Conservation (phyloP, 179 eudicot genomes). For the Gypsophila paniculata region DNA sequence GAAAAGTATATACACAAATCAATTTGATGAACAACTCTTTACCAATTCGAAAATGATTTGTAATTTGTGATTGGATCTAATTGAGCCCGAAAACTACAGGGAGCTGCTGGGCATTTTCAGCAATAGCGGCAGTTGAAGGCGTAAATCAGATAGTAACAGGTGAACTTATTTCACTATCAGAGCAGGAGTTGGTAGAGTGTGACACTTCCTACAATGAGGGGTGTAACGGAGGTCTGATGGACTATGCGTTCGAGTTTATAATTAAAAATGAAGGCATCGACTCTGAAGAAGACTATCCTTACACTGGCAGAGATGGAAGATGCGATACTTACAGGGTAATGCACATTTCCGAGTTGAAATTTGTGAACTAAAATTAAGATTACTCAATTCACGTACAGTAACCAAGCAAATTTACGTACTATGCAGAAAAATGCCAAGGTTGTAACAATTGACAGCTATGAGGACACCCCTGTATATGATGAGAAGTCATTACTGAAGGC, state of each 20-base stretch:
- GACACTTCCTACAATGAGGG: slow-evolving; percentile 34
- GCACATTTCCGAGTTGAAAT: neutral
- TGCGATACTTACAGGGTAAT: slow-evolving; percentile 58
- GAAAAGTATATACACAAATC: too few species aligned
- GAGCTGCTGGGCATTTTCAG: slow-evolving; percentile 93
- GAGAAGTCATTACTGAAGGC: slow-evolving; percentile 47
- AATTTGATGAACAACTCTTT: too few species aligned
- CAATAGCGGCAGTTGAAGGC: slow-evolving; percentile 78
- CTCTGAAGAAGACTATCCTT: slow-evolving; percentile 70
- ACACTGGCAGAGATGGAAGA: slow-evolving; percentile 46
- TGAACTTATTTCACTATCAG: slow-evolving; percentile 55
- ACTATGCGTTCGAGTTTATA: slow-evolving; percentile 69
- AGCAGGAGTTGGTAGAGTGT: slow-evolving; percentile 80
- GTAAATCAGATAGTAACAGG: slow-evolving; percentile 66
- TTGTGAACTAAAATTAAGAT: neutral
- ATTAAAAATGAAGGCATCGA: slow-evolving; percentile 67
- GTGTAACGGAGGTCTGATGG: slow-evolving; percentile 82
- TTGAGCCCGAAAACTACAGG: slow-evolving; percentile 29
- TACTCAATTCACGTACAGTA: neutral
- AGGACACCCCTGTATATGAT: slow-evolving; percentile 57
- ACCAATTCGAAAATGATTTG: neutral
- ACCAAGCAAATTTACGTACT: neutral
- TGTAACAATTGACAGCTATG: slow-evolving; percentile 69
- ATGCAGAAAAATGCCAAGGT: slow-evolving; percentile 61
- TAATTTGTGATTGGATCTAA: neutral